These are phyloP conservation scores for Populus ilicifolia DNA, from an alignment of 345 rosid species.

Conservation along the genomic window DNA sequence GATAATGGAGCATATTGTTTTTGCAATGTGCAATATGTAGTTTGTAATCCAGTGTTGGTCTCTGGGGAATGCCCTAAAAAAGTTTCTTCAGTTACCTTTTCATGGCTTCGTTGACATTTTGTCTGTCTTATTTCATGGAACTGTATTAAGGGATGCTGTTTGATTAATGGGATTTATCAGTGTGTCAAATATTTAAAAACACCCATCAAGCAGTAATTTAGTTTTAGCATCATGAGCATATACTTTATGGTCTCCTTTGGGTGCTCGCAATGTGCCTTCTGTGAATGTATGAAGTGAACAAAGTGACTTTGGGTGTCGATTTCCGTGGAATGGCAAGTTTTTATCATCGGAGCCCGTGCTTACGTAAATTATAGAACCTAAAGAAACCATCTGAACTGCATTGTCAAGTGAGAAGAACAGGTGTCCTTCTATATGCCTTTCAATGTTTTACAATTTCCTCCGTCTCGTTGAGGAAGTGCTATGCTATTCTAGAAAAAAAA, in stretches of 20 bases:
- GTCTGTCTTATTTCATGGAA: conserved; percentile 27
- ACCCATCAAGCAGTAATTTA: neutral
- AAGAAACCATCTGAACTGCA: no score
- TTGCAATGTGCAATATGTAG: conserved; percentile 41
- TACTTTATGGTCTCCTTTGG: no score
- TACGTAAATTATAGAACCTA: neutral
- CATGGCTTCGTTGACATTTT: conserved; percentile 35
- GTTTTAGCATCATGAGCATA: neutral
- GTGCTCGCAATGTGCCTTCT: neutral
- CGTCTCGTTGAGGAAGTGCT: no score
- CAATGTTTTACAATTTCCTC: no score
- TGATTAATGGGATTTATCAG: conserved; percentile 17
- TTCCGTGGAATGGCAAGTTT: neutral
- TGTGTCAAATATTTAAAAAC: conserved; percentile 11
- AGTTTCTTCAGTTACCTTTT: conserved; percentile 29
- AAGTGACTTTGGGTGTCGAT: neutral
- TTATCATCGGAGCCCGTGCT: neutral
- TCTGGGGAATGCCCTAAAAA: conserved; percentile 37
- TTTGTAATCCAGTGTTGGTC: conserved; percentile 43
- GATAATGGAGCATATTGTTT: conserved; percentile 18
- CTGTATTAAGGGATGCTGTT: conserved; percentile 29
- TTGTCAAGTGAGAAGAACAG: no score
- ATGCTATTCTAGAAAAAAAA: no score
- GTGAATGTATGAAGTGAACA: neutral
- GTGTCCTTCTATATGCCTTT: no score